phyloP scores from a whole-genome alignment of 2,329 filamentous ascomycete genomes.

The Nannizziopsis arthrosporioides region DNA sequence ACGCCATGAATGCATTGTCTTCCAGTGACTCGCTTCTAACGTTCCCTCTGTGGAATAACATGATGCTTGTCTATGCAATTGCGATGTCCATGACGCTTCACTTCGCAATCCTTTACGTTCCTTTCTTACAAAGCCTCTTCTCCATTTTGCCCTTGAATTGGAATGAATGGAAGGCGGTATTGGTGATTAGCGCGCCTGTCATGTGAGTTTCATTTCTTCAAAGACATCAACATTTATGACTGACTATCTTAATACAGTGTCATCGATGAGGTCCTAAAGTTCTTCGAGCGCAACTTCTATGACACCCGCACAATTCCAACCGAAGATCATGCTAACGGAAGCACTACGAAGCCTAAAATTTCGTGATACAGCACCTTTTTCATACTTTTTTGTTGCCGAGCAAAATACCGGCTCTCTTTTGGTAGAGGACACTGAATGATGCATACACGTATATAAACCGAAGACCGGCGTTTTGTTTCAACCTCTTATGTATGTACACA shows the following conservation, averaged over 20 bases:
- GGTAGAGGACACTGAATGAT: too few relatives aligned
- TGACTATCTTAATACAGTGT: constrained; percentile 38
- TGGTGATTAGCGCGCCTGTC: constrained; percentile 79
- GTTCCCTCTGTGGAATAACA: constrained; percentile 93
- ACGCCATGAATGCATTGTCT: constrained; percentile 94
- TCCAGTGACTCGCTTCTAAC: constrained; percentile 90
- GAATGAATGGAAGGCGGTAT: constrained; percentile 84
- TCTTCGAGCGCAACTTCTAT: constrained; percentile 58
- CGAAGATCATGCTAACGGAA: constrained; percentile 19
- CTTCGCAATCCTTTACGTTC: constrained; percentile 85
- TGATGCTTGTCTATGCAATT: constrained; percentile 96
- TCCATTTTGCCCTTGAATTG: constrained; percentile 77
- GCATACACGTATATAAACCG: too few relatives aligned
- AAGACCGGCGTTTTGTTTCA: too few relatives aligned
- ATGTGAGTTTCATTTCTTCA: constrained; percentile 50
- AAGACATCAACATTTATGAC: too few relatives aligned
- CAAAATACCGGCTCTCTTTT: background rate
- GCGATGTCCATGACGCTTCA: constrained; percentile 85
- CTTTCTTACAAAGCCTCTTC: constrained; percentile 78
- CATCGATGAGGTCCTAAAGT: constrained; percentile 76
- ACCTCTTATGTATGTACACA: background rate
- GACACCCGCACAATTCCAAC: constrained; percentile 18
- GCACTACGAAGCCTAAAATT: constrained; percentile 27
- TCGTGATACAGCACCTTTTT: constrained; percentile 17
- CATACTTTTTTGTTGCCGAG: background rate